These are phyloP conservation scores for Ceratocystis huliohia DNA, from an alignment of 2,329 filamentous ascomycete species.

Conservation along the genomic window DNA sequence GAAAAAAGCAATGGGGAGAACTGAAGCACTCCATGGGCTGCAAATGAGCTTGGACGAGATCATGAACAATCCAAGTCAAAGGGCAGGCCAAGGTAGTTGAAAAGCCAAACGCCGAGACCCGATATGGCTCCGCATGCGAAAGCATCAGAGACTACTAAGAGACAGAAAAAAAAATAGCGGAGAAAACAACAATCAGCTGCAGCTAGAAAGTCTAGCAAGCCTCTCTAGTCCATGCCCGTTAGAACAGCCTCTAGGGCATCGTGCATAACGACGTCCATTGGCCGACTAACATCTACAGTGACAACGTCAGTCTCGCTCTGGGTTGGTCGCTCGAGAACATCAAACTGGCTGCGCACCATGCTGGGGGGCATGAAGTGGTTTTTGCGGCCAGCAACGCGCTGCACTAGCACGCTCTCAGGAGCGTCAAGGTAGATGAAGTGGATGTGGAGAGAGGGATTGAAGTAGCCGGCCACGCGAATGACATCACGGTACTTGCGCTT, in stretches of 20 bases:
- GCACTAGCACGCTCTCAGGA: slow-evolving; percentile 58
- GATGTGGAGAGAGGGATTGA: slow-evolving; percentile 57
- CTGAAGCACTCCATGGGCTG: not conserved
- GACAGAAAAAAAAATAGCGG: not conserved
- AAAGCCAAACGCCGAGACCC: slow-evolving; percentile 4
- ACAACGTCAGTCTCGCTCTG: slow-evolving; percentile 60
- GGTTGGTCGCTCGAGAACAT: slow-evolving; percentile 70
- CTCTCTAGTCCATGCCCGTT: slow-evolving; percentile 33
- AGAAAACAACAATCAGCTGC: slow-evolving; percentile 4
- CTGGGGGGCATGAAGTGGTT: slow-evolving; percentile 90
- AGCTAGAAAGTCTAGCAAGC: not conserved
- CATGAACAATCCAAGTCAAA: slow-evolving; percentile 15
- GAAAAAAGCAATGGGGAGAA: not conserved
- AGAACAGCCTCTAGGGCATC: slow-evolving; percentile 47
- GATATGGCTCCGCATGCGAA: not conserved
- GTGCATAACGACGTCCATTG: slow-evolving; percentile 46
- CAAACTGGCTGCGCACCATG: slow-evolving; percentile 91
- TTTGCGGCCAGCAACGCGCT: slow-evolving; percentile 60
- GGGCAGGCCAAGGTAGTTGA: not conserved
- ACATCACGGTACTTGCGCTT: slow-evolving; percentile 97
- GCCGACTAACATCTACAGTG: slow-evolving; percentile 52
- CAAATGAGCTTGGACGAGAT: slow-evolving; percentile 13
- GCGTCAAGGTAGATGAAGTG: slow-evolving; percentile 91
- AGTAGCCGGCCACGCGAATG: slow-evolving; percentile 68
- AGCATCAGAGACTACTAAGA: not conserved